phyloP scores from a whole-genome alignment of 2,329 filamentous ascomycete genomes.

The Cucurbitaria berberidis region DNA sequence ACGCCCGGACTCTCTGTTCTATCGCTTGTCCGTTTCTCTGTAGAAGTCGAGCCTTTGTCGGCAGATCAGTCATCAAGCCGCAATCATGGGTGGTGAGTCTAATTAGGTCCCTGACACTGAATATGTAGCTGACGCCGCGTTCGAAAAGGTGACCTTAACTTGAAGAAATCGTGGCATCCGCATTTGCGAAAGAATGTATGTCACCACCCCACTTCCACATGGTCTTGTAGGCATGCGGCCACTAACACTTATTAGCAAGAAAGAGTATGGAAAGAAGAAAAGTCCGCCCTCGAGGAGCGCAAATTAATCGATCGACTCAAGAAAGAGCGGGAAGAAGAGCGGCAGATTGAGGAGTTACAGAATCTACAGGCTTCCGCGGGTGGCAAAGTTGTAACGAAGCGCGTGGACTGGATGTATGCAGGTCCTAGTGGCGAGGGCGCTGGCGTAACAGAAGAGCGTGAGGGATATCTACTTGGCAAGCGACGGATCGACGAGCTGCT shows the following conservation, averaged over 20 bases:
- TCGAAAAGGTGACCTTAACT: slow-evolving; percentile 70
- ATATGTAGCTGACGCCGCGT: no score
- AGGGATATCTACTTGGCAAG: slow-evolving; percentile 92
- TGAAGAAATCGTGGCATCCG: slow-evolving; percentile 90
- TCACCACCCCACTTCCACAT: no score
- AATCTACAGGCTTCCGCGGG: slow-evolving; percentile 87
- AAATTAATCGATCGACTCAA: slow-evolving; percentile 91
- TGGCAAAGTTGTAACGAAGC: slow-evolving; percentile 76
- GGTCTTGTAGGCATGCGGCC: no score
- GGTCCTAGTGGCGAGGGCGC: slow-evolving; percentile 79
- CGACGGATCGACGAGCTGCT: slow-evolving; percentile 86
- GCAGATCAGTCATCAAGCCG: slow-evolving; percentile 8
- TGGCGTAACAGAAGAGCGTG: slow-evolving; percentile 77
- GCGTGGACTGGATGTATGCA: slow-evolving; percentile 98
- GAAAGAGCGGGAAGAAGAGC: slow-evolving; percentile 93
- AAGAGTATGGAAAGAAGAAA: slow-evolving; percentile 88
- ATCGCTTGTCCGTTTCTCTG: no score
- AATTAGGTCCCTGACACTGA: no score
- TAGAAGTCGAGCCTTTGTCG: not conserved
- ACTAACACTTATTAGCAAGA: no score
- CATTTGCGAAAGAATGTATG: slow-evolving; percentile 86
- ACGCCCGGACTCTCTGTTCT: not conserved
- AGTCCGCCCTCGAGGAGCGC: slow-evolving; percentile 90
- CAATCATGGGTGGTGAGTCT: slow-evolving; percentile 90
- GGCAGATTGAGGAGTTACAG: slow-evolving; percentile 89